Evolutionary conservation across 2,329 filamentous ascomycete species (phyloP), one percentile per base, ranked within the genome.

Genomic region (Penicillium polonicum): DNA sequence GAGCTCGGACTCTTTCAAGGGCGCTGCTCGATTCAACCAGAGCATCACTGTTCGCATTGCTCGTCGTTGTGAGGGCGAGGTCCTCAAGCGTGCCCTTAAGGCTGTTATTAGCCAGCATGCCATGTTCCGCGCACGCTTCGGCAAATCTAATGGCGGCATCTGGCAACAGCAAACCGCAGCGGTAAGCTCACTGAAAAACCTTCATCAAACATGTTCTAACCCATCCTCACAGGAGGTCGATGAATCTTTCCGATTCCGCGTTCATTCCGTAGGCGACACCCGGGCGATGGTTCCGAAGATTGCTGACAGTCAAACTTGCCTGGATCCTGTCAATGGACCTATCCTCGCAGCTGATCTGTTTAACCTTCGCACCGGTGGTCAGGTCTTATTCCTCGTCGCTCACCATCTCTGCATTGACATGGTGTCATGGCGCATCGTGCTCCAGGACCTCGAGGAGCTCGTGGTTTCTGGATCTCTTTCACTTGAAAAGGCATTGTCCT

Each of bases 261-360:
- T 60, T 29, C 71, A 74, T 48, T 59, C 64, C 2, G 62, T 71
- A 3, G 62, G 55, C 9, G 62, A 62, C 25, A 52, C 58, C 3
- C 56, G 61, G n/a, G 64, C 65, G 17, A 70, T 72, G 57, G 57
- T 69, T 2, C 59, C 65, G 5, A 65, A 60, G 31, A 67, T 73
- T 31, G 63, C 68, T 5, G 67, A 73, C 17, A 73, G 67, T 50
- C 70, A 75, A 58, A 59, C 55, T 8, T 69, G 65, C 51, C 63
- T 76, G 23, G 66, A 74, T 45, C 70, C 72, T 21, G 50, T 72
- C 5, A 63, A 70, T 45, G 70, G 68, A 0, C 69, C 77, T 1
- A 69, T 76, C 1, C 72, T 79, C 17, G 72, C 72, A 1, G 70
- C 73, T 12, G 74, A 78, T 52, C 58, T 78, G 1, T 74, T 79